These are phyloP conservation scores for Drechmeria coniospora DNA, from an alignment of 2,329 filamentous ascomycete species.

Conservation along the genomic window DNA sequence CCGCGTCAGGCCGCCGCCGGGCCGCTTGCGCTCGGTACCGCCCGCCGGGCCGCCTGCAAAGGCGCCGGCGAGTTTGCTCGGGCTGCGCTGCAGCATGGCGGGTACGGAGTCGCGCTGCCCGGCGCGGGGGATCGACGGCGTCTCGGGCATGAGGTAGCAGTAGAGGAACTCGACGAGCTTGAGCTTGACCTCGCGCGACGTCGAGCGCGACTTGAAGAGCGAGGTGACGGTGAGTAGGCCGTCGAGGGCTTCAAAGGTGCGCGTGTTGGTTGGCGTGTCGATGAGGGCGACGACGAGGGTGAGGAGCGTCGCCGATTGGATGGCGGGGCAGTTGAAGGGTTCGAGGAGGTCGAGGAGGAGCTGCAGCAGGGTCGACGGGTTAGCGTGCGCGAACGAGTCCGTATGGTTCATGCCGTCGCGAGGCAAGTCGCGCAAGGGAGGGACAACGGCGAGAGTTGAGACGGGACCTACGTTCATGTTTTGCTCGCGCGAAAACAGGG, in stretches of 20 bases:
- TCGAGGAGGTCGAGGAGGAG: constrained; percentile 89
- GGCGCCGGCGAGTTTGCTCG: constrained; percentile 49
- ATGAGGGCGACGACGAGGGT: constrained; percentile 82
- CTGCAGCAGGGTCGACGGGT: no score
- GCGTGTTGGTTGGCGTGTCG: constrained; percentile 73
- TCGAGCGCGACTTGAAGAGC: constrained; percentile 79
- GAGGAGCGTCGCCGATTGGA: constrained; percentile 80
- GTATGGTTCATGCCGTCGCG: no score
- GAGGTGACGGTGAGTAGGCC: constrained; percentile 84
- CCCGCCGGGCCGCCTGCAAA: constrained; percentile 23
- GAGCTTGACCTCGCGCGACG: constrained; percentile 77
- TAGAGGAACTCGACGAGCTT: constrained; percentile 96
- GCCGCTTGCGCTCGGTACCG: constrained; percentile 12
- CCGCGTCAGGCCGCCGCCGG: constrained; percentile 31
- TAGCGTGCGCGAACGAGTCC: no score
- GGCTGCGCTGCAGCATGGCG: constrained; percentile 46
- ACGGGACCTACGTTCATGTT: constrained; percentile 70
- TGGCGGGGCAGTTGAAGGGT: constrained; percentile 76
- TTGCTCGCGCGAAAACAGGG: constrained; percentile 73
- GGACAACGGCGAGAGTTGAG: background rate
- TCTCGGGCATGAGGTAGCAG: constrained; percentile 96
- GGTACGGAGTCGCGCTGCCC: constrained; percentile 28
- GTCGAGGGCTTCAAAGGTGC: constrained; percentile 82
- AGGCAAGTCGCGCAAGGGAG: background rate
- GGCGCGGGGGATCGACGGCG: constrained; percentile 39